Percentiles rank a stretch among this genome's conserved stretches.
phyloP scores from a whole-genome alignment of 31 red algal species.

The Asparagopsis taxiformis region DNA sequence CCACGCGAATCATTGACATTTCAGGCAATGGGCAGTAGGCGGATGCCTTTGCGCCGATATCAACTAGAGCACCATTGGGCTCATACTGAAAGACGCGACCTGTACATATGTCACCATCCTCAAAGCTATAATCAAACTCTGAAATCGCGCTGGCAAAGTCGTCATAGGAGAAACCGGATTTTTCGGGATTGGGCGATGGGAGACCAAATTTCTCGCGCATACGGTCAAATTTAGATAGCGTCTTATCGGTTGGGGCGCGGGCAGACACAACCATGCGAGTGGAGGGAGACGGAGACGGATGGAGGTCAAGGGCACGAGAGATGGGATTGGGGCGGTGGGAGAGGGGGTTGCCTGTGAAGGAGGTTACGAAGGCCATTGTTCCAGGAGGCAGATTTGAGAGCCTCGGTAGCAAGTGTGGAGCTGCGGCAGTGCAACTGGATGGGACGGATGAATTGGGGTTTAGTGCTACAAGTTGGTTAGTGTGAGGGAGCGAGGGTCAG shows the following conservation, averaged over 20 bases:
- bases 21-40: constrained; percentile 84
- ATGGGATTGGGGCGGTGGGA: background rate
- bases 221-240: constrained; percentile 79
- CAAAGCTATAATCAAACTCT: constrained; percentile 78
- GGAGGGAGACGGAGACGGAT: background rate
- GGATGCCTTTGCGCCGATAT: constrained; percentile 96
- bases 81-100: constrained; percentile 88
- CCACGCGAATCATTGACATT: constrained; percentile 71
- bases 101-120: constrained; percentile 70
- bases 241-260: constrained; percentile 14
- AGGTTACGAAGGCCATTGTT: constrained; percentile 61
- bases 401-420: background rate
- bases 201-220: constrained; percentile 80
- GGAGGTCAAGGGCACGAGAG: background rate
- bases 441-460: background rate
- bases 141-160: constrained; percentile 87
- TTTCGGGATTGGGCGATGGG: constrained; percentile 22
- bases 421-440: background rate
- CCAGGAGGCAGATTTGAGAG: constrained; percentile 1
- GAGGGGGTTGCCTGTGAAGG: constrained; percentile 20
- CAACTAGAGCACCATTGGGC: constrained; percentile 89
- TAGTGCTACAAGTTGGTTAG: background rate
- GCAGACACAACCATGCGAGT: constrained; percentile 19
- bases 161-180: constrained; percentile 74
- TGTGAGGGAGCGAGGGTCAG: background rate